Evolutionary conservation across 139 green algal species (phyloP).

Genomic region (Nannochloris sp.): DNA sequence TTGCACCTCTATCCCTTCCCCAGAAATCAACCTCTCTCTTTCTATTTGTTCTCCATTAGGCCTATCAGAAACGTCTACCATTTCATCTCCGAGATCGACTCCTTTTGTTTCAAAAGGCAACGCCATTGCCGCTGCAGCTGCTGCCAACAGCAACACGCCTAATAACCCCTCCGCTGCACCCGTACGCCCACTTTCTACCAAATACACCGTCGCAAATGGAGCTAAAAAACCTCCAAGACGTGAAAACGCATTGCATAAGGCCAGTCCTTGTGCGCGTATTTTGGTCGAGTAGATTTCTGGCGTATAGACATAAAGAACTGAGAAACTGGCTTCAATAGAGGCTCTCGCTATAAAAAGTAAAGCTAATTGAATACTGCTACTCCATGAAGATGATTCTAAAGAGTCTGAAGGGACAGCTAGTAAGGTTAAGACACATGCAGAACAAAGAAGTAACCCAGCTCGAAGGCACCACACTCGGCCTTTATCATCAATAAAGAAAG

Average conservation of each 20-base stretch:
- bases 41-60: neutral
- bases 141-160: slow-evolving; percentile 21
- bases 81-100: slow-evolving; percentile 14
- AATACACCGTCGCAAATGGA: slow-evolving; percentile 57
- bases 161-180: slow-evolving; percentile 23
- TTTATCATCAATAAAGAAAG: slow-evolving; percentile 13
- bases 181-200: slow-evolving; percentile 29
- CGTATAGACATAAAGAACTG: slow-evolving; percentile 63
- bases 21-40: no score
- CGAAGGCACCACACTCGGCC: slow-evolving; percentile 15
- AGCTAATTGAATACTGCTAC: slow-evolving; percentile 2
- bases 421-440: neutral
- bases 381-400: no score
- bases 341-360: slow-evolving; percentile 53
- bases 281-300: slow-evolving; percentile 70
- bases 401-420: neutral
- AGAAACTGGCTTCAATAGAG: slow-evolving; percentile 57
- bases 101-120: slow-evolving; percentile 39
- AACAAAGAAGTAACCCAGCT: slow-evolving; percentile 6
- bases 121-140: neutral
- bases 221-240: slow-evolving; percentile 56
- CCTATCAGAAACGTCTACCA: neutral
- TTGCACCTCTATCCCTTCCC: no score
- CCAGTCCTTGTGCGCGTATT: slow-evolving; percentile 57
- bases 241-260: slow-evolving; percentile 51